Evolutionary conservation across 768 basidiomycete species (phyloP), one percentile per base, ranked within the genome.

Genomic region (Boletus eberwhitei): DNA sequence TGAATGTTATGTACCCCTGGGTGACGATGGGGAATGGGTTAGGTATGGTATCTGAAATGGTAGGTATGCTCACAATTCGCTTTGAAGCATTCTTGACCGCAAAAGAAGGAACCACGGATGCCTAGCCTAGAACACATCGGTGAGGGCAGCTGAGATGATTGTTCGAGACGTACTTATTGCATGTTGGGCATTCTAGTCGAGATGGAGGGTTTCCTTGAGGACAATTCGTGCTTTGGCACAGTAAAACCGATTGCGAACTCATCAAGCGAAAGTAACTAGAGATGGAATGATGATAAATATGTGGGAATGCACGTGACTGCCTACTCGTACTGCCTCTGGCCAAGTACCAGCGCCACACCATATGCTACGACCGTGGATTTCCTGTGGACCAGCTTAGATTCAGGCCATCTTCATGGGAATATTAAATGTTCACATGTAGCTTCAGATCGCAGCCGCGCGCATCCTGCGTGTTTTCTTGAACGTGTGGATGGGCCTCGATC

Each of bases 1-100:
- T 11, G 32, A 44, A 42, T 44, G 39, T 34, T 52, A 35, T 54
- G 22, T 63, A 70, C 70, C 70, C 70, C 69, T 70, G 48, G 13
- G 9, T 7, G 50, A 41, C 26, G 41, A 48, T 35, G 24, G 1
- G 17, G 5, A 35, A 47, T 40, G 38, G 48, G 44, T 53, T 7
- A 55, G 37, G 11, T n/a, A 13, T 17, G 7, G 22, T 8, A 4
- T 36, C 22, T 38, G 17, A 21, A 29, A 29, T 6, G 48, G 12
- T 17, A 8, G 9, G 32, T 19, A 7, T 37, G 78, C 93, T 77
- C 71, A 95, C 96, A 98, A 71, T 83, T 87, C 44, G 86, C 81
- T 73, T 97, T 98, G 83, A 98, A 98, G 74, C 96, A 98, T 48
- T 90, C 92, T 72, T 98, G 96, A 24, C 86, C 85, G 60, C 96